Conservation (phyloP, 148 eudicot genomes). For the Amaranthus cruentus region DNA sequence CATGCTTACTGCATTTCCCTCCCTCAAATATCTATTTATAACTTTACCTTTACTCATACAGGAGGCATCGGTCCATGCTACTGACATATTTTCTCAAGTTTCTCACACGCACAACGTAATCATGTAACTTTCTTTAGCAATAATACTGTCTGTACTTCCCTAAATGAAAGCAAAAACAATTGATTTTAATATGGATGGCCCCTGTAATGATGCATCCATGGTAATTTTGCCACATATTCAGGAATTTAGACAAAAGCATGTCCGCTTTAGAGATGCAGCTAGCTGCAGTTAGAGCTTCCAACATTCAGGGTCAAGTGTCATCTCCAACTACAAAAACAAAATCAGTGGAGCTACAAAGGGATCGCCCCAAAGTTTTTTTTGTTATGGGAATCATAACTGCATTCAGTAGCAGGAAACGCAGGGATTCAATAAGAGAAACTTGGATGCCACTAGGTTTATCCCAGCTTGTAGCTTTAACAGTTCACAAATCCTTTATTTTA, state of each 20-base stretch:
- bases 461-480: not conserved
- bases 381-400: conserved; percentile 71
- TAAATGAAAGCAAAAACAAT: not conserved
- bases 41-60: conserved; percentile 15
- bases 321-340: conserved; percentile 11
- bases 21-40: not conserved
- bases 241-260: conserved; percentile 56
- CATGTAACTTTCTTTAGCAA: conserved; percentile 38
- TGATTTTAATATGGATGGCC: not conserved
- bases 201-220: conserved; percentile 1
- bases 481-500: not conserved
- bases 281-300: conserved; percentile 44
- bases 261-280: conserved; percentile 65
- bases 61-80: conserved; percentile 26
- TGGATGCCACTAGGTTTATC: conserved; percentile 80
- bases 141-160: not conserved
- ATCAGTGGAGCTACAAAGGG: conserved; percentile 22
- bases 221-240: conserved; percentile 2
- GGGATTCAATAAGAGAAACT: conserved; percentile 68
- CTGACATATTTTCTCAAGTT: conserved; percentile 40
- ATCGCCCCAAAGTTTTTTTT: conserved; percentile 45
- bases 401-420: conserved; percentile 70
- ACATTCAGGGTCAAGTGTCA: conserved; percentile 28
- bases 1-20: not conserved
- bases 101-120: conserved; percentile 48